Conservation (phyloP, 345 rosid genomes). For the Corchorus olitorius region DNA sequence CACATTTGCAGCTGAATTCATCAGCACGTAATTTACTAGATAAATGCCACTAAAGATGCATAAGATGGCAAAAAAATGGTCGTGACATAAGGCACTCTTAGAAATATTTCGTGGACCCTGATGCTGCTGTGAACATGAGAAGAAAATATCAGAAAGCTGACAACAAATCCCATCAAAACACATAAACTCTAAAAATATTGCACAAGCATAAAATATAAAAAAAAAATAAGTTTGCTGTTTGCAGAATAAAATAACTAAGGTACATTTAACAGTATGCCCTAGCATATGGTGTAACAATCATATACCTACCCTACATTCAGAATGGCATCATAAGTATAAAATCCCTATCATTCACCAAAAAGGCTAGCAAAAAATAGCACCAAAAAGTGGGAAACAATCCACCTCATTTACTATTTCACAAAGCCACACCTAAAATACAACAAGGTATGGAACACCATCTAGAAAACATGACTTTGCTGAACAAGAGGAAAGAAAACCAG, state of each 20-base stretch:
- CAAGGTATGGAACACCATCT: background rate
- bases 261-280: background rate
- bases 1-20: conserved; percentile 82
- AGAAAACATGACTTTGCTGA: background rate
- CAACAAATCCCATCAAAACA: background rate
- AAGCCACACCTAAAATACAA: background rate
- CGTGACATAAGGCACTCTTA: conserved; percentile 60
- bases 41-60: conserved; percentile 72
- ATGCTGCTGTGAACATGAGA: conserved; percentile 50
- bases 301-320: background rate
- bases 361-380: background rate
- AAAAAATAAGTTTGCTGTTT: background rate
- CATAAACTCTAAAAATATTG: background rate
- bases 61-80: conserved; percentile 74
- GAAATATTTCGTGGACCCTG: conserved; percentile 48
- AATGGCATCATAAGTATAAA: background rate
- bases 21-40: conserved; percentile 71
- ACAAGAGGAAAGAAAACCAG: background rate
- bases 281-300: background rate
- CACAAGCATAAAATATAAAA: background rate
- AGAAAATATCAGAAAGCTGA: conserved; percentile 21
- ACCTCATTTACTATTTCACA: background rate
- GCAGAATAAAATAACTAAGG: background rate
- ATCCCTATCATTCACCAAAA: background rate
- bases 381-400: background rate